Percentiles rank a stretch among this genome's conserved stretches.
phyloP scores from a whole-genome alignment of 2,329 filamentous ascomycete species.

The Arthrobotrys musiformis region DNA sequence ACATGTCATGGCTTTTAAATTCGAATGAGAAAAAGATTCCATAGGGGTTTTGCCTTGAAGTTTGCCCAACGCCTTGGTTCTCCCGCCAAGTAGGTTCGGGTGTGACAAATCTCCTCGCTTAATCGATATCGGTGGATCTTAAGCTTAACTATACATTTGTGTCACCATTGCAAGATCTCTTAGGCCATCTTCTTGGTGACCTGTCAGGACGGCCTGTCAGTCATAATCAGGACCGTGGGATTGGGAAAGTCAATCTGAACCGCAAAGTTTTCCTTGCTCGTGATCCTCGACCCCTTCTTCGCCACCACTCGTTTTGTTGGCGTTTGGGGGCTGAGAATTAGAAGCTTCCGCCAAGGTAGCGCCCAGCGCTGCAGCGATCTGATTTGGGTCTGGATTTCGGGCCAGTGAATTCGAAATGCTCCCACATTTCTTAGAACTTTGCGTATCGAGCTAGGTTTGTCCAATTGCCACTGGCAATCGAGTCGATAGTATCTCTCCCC shows the following conservation, averaged over 20 bases:
- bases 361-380: slow-evolving; percentile 21
- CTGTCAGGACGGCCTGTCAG: not conserved
- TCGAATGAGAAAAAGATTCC: not conserved
- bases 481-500: too few species aligned
- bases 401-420: not conserved
- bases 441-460: not conserved
- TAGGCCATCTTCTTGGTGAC: not conserved
- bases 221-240: slow-evolving; percentile 2
- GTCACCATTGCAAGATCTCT: not conserved
- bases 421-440: not conserved
- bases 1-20: not conserved
- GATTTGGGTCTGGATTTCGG: not conserved
- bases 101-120: slow-evolving; percentile 23
- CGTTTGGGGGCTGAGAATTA: slow-evolving; percentile 2
- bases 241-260: not conserved
- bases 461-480: too few species aligned
- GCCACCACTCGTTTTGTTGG: not conserved
- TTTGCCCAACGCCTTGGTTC: not conserved
- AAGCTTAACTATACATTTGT: slow-evolving; percentile 24
- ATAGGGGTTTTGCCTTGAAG: slow-evolving; percentile 1
- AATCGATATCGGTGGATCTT: slow-evolving; percentile 18
- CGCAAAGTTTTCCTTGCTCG: not conserved
- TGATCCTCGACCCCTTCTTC: not conserved
- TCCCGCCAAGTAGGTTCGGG: slow-evolving; percentile 14
- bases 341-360: slow-evolving; percentile 20